Base-by-base conservation (phyloP, 495 filamentous ascomycete genomes). In the Aspergillus baeticus region DNA sequence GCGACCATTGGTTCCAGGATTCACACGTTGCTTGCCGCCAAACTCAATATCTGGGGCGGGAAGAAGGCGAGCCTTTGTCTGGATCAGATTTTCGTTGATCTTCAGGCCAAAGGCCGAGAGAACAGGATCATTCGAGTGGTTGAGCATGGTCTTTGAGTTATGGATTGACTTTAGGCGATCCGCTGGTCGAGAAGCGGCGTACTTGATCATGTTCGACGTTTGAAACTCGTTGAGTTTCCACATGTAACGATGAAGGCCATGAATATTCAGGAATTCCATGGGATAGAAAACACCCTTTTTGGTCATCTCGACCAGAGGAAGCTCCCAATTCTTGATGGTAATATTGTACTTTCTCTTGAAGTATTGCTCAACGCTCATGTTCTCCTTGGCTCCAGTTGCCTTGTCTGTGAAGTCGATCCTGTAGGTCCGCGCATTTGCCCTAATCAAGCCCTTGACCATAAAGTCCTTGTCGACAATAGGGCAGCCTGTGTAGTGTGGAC, bases 181-280 rank as follows among this genome's bases (percentile, higher is more conserved):
- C 0, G 57, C 38, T 0, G 94, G 94, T 2, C 83, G 79, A 22
- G 77, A 77, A 5, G 84, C 85, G 2, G 92, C 91, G 67, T 89
- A 90, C 65, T 87, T 91, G 71, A 98, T 96, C 93, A 98, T 97
- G 8, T 81, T 64, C 0, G 80, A 67, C 0, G 91, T 94, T 78
- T 80, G 68, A 1, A 57, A 62, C 15, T 88, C 82, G 57, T 83
- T 83, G 2, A 97, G 74, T 77, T 96, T 97, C 73, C 74, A 89
- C 1, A 79, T 77, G 69, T 92, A 98, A 0, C 86, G 82, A 71
- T 96, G 90, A 45, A 90, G 86, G 0, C 67, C 65, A 6, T 76
- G 69, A 64, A 89, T 77, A 14, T 61, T 69, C 63, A 90, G 81
- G 2, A 89, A 53, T 60, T 98, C 94, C 75, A 94, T 85, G 2